Evolutionary conservation across 441 rosid species (phyloP), one percentile per base, ranked within the genome.

Genomic region (Croton setiger): DNA sequence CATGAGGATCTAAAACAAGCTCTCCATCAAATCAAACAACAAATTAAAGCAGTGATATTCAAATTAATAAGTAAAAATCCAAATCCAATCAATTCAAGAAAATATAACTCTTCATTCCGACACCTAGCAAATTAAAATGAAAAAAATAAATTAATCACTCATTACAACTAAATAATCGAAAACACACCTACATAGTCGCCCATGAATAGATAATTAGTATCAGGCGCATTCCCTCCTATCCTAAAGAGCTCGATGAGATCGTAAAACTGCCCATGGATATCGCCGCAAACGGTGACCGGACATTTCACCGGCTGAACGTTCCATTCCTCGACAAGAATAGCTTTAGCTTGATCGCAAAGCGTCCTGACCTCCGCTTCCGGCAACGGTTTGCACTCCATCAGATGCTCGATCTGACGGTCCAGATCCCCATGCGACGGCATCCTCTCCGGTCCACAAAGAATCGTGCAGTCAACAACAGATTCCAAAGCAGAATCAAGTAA

Each of bases 251-350:
- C 99, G 71, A 95, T 76, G 68, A 95, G 93, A 83, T 95, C 99
- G 66, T 95, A 90, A 75, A 95, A 95, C 81, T 95, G 99, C 2
- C 98, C 99, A 68, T 94, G 99, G 66, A 94, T 94, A 79, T 94
- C 99, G 17, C 99, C 99, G 68, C 98, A 94, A n/a, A 92, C 93
- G 60, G 99, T 94, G 63, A 94, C 99, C 35, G 99, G 99, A 81
- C 99, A 95, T 81, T 92, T 95, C 47, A 95, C 98, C 45, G 97
- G 93, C 80, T 95, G 99, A 69, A 95, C 97, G 89, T 95, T 95
- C 96, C 96, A 92, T 80, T 95, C 99, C 82, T 95, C 99, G 39
- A 92, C 95, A 14, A 95, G 89, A 73, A 95, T 87, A 73, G 97
- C 95, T 64, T 86, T 84, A 23, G 98, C 98, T 76, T 95, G 98